Evolutionary conservation across 495 filamentous ascomycete genomes (phyloP).

Genomic region (Glarea lozoyensis): DNA sequence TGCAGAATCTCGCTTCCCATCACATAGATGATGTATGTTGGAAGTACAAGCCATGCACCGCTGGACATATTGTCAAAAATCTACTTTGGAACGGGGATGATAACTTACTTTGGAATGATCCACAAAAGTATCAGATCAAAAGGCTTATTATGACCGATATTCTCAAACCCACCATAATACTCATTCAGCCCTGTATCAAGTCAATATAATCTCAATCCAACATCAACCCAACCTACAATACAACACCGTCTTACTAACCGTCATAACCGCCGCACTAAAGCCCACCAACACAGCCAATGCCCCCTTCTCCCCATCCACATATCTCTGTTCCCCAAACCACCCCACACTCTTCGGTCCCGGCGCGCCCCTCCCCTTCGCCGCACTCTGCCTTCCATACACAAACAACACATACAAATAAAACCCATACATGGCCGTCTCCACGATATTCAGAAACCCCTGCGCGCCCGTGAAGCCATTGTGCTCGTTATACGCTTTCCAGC

Average conservation of each 20-base stretch:
- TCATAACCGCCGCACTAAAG: slow-evolving; percentile 67
- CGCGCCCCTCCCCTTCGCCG: slow-evolving; percentile 25
- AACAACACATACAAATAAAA: slow-evolving; percentile 59
- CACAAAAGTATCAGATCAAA: slow-evolving; percentile 53
- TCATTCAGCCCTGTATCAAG: slow-evolving; percentile 60
- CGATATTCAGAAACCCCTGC: slow-evolving; percentile 61
- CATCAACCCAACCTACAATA: slow-evolving; percentile 55
- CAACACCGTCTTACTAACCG: slow-evolving; percentile 76
- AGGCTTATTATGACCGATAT: slow-evolving; percentile 67
- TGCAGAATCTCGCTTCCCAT: slow-evolving; percentile 63
- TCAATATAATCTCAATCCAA: background rate
- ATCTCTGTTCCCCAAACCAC: slow-evolving; percentile 39
- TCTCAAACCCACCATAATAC: slow-evolving; percentile 63
- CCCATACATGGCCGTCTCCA: slow-evolving; percentile 65
- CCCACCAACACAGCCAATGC: slow-evolving; percentile 57
- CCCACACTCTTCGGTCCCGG: slow-evolving; percentile 32
- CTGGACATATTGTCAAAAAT: slow-evolving; percentile 29
- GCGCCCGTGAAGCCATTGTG: slow-evolving; percentile 73
- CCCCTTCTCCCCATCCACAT: slow-evolving; percentile 48
- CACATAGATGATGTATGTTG: slow-evolving; percentile 58
- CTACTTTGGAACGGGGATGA: background rate
- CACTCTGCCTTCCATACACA: slow-evolving; percentile 30
- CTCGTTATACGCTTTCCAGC: slow-evolving; percentile 64
- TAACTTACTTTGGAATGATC: slow-evolving; percentile 73
- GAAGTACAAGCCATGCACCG: slow-evolving; percentile 70